These are phyloP conservation scores for Fusarium nygamai DNA, from an alignment of 2,329 filamentous ascomycete species.

Conservation along the genomic window DNA sequence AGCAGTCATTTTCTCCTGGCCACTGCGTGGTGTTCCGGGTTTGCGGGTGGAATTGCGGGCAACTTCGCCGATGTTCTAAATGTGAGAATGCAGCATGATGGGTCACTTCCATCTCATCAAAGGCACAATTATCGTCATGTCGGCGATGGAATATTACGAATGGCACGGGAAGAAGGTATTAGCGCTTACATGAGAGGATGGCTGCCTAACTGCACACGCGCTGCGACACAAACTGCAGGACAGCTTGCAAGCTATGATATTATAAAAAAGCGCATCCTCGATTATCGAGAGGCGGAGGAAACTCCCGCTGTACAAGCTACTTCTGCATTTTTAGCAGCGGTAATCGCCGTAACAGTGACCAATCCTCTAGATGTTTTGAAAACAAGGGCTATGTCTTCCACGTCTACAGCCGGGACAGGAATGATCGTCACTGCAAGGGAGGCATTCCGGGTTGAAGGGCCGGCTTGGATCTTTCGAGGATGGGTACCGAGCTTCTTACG, in stretches of 20 bases:
- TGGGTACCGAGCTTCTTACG: neutral
- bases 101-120: fast-evolving
- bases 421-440: neutral
- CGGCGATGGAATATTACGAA: neutral
- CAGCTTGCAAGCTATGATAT: neutral
- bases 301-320: neutral
- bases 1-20: neutral
- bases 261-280: neutral
- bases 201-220: neutral
- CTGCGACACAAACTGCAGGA: neutral
- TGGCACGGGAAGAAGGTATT: neutral
- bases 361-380: neutral
- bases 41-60: neutral
- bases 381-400: neutral
- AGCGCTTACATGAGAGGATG: neutral
- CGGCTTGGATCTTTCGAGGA: neutral
- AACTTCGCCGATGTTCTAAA: neutral
- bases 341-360: neutral
- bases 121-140: neutral
- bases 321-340: neutral
- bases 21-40: neutral
- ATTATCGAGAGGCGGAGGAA: neutral
- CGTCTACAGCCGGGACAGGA: neutral
- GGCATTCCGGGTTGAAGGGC: neutral
- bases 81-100: neutral